Evolutionary conservation across 805 yeast genomes (phyloP).

Genomic region (Suhomyces sp.): DNA sequence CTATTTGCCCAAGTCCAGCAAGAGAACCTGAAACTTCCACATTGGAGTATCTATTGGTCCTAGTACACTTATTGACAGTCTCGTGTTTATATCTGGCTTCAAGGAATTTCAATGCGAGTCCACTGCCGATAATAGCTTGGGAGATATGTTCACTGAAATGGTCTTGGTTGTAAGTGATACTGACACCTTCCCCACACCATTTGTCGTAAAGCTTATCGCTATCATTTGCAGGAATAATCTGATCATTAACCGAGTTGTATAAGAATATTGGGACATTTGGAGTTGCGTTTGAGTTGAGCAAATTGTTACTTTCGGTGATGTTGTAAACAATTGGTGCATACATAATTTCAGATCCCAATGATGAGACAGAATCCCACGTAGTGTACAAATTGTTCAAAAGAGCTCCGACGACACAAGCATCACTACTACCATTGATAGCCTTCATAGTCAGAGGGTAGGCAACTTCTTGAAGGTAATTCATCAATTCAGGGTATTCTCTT

Average conservation of each 20-base stretch:
- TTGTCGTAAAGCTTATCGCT: conserved; percentile 18
- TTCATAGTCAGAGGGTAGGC: background rate
- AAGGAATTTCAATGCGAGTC: conserved; percentile 19
- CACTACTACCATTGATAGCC: background rate
- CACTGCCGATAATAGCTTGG: conserved; percentile 14
- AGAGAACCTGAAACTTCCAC: background rate
- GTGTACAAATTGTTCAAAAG: background rate
- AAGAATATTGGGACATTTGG: conserved; percentile 12
- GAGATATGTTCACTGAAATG: conserved; percentile 23
- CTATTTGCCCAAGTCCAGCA: background rate
- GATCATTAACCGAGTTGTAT: conserved; percentile 10
- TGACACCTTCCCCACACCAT: conserved; percentile 19
- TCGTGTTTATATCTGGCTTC: conserved; percentile 8
- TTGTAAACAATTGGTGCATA: background rate
- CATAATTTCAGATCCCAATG: background rate
- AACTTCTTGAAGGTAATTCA: background rate
- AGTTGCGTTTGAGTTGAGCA: conserved; percentile 1
- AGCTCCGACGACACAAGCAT: conserved; percentile 4
- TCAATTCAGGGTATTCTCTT: conserved; percentile 25
- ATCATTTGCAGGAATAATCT: conserved; percentile 10
- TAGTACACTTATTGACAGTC: background rate
- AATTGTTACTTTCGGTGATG: background rate
- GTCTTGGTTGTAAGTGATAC: conserved; percentile 6
- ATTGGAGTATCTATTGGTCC: background rate
- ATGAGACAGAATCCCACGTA: background rate